phyloP scores from a whole-genome alignment of 768 basidiomycete genomes.

The Pisolithus tinctorius region DNA sequence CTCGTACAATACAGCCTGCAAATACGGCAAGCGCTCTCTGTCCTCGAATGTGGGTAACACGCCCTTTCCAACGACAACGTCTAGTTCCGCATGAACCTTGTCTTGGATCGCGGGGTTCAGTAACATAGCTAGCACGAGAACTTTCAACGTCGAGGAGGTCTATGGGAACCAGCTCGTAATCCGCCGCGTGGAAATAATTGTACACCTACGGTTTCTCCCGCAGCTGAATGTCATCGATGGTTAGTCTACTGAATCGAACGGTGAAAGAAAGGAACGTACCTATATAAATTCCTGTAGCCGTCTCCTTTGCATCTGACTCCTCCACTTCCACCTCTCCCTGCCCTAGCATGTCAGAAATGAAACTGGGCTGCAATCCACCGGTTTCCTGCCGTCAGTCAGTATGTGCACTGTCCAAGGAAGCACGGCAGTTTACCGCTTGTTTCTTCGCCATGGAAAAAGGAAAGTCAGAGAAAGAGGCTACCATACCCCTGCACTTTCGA shows the following conservation, averaged over 20 bases:
- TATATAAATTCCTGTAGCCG: too few relatives aligned
- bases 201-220: slow-evolving; percentile 19
- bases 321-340: too few relatives aligned
- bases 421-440: too few relatives aligned
- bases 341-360: too few relatives aligned
- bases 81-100: slow-evolving; percentile 21
- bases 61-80: slow-evolving; percentile 13
- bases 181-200: not conserved
- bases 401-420: too few relatives aligned
- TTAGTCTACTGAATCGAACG: too few relatives aligned
- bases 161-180: slow-evolving; percentile 2
- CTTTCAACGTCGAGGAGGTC: slow-evolving; percentile 15
- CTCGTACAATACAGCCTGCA: slow-evolving; percentile 20
- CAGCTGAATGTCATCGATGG: slow-evolving; percentile 15
- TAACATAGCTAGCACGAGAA: slow-evolving; percentile 24
- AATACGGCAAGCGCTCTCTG: slow-evolving; percentile 15
- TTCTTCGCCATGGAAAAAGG: slow-evolving; percentile 4
- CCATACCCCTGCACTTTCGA: not conserved
- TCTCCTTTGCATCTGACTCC: too few relatives aligned
- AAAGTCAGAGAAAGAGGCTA: not conserved
- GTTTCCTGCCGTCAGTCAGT: too few relatives aligned
- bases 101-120: slow-evolving; percentile 18
- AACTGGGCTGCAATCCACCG: too few relatives aligned
- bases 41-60: slow-evolving; percentile 18
- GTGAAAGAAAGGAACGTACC: too few relatives aligned